Base-by-base conservation (phyloP, 140 eudicot species). In the Bidens hawaiensis region DNA sequence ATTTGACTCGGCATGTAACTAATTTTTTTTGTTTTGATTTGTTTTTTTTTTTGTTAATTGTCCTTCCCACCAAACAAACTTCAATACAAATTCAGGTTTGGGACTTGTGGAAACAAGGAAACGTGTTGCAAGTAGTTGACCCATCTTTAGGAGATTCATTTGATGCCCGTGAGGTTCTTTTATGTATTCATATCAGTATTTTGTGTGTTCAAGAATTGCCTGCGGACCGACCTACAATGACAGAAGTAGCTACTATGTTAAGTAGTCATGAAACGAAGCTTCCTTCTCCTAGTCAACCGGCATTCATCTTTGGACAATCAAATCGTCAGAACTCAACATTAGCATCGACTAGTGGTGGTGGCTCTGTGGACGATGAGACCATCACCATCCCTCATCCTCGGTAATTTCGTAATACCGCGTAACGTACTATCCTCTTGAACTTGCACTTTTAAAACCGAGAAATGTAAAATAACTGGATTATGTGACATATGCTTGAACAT, bases 271-370 rank as follows among this genome's bases (percentile, higher is more conserved):
- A 48, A 48, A 48, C 55, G 21, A n/a, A 24, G 12, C 60, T 53
- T 26, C 60, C 60, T 13, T 26, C 36, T 53, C 60, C 60, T n/a
- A 53, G 14, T n/a, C 60, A 53, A 26, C 60, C 60, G 6, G 38
- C 60, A 53, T 53, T 53, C 21, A 26, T 53, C 18, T 53, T 53
- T 53, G 7, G 21, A 14, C 10, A 53, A 14, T 2, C n/a, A 12
- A 54, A 54, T 15, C 2, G 23, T 15, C 26, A 21, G 14, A 40
- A 26, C 4, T 19, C 55, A 9, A 48, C 55, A 48, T 2, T 27
- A 19, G 55, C 26, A 48, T 11, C 55, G 0, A n/a, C 28, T 19
- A 19, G 15, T n/a, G n/a, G n/a, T 2, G 60, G 6, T 54, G 10
- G 14, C 12, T 54, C 61, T 0, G 41, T 54, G 1, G 4, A n/a